Conservation (phyloP, 1,284 basidiomycete genomes). For the Bjerkandera adusta region DNA sequence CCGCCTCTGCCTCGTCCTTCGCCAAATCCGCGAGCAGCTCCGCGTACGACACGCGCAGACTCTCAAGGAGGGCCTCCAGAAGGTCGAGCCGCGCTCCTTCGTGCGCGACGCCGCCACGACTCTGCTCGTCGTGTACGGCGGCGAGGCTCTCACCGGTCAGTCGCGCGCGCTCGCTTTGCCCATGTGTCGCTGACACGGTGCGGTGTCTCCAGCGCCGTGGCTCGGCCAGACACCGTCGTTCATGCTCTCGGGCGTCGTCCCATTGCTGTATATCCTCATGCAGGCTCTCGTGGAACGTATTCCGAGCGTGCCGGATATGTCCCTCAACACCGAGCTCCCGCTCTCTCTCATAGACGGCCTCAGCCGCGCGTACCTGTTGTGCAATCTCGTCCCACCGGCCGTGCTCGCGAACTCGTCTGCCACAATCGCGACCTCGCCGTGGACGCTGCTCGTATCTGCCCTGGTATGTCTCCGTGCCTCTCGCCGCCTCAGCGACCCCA, state of each 20-base stretch:
- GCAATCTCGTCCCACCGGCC: conserved; percentile 63
- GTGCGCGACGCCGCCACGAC: conserved; percentile 54
- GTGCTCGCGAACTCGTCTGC: conserved; percentile 51
- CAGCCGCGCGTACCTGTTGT: conserved; percentile 67
- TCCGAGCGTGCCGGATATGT: conserved; percentile 51
- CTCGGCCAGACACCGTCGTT: conserved; percentile 67
- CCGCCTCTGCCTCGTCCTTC: conserved; percentile 63
- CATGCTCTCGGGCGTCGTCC: conserved; percentile 60
- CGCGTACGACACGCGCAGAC: conserved; percentile 39
- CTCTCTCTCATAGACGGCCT: conserved; percentile 66
- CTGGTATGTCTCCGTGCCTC: conserved; percentile 43
- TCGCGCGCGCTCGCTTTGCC: neutral
- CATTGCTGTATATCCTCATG: conserved; percentile 48
- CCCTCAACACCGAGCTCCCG: conserved; percentile 57
- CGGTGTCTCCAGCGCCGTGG: conserved; percentile 49
- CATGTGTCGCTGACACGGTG: conserved; percentile 8
- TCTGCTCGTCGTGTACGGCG: conserved; percentile 69
- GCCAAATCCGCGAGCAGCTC: conserved; percentile 59
- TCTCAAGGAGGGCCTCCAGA: conserved; percentile 17
- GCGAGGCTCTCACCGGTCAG: conserved; percentile 64
- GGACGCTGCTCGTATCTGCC: conserved; percentile 67
- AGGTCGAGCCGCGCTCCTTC: conserved; percentile 52
- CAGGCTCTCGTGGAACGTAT: conserved; percentile 62
- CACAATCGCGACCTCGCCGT: conserved; percentile 57
- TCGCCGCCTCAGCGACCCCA: neutral